Conservation (phyloP, 2,329 filamentous ascomycete genomes). For the Colletotrichum nymphaeae region DNA sequence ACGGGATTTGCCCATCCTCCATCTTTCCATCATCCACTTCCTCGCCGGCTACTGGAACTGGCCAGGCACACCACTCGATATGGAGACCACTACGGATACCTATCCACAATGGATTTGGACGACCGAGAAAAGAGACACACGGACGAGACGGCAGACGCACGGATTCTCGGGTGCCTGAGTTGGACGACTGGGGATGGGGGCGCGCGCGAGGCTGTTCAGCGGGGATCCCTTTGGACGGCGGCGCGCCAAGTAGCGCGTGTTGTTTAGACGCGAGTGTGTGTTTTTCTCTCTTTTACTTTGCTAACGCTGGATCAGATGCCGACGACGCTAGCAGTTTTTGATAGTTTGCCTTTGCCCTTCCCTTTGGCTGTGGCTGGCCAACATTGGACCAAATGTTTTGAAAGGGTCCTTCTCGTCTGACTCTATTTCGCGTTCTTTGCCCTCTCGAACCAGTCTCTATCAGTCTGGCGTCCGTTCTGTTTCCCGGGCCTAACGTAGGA, state of each 20-base stretch:
- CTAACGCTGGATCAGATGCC: neutral
- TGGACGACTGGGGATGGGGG: neutral
- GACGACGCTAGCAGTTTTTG: neutral
- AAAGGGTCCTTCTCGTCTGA: neutral
- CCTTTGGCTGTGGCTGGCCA: neutral
- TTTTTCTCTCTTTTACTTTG: neutral
- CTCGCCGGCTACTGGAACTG: neutral
- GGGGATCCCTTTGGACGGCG: neutral
- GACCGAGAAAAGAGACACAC: conserved; percentile 16
- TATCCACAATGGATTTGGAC: neutral
- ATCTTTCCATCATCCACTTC: neutral
- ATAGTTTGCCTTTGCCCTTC: neutral
- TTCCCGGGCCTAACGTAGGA: neutral
- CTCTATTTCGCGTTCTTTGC: no score
- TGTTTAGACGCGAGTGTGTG: neutral
- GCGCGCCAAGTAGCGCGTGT: neutral
- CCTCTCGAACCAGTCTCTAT: neutral
- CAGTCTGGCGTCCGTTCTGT: neutral
- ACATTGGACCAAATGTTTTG: neutral
- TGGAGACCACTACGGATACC: neutral
- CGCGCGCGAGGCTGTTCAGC: neutral
- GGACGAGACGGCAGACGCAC: conserved; percentile 1
- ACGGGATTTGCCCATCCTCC: neutral
- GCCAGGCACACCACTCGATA: neutral
- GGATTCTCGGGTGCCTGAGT: neutral